Base-by-base conservation (phyloP, 805 yeast species). In the Sugiyamaella boreocaroliniensis region DNA sequence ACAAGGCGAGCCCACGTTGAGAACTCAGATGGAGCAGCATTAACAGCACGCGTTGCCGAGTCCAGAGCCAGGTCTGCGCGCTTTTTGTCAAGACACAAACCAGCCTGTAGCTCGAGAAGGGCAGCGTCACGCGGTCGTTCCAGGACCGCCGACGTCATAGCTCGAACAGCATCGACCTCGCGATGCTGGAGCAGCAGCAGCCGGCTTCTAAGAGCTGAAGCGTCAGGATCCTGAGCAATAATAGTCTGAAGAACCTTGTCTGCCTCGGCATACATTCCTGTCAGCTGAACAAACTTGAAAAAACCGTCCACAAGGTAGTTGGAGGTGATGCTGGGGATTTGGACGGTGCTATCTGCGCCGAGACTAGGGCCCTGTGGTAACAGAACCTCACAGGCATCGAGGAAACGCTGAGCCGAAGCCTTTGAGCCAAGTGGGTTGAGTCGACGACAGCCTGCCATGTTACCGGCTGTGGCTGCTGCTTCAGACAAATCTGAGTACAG, bases 221-320 rank as follows among this genome's bases (percentile, higher is more conserved):
- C 86, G n/a, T 76, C 67, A 3, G 83, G 79, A 52, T 83, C 88
- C 5, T 61, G 62, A 42, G 64, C 64, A 53, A 74, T 70, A 51
- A 89, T 70, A 46, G 82, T 71, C 43, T 71, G 67, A 52, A 89
- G 74, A 29, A 83, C 74, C 55, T 76, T 81, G 34, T 85, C 64
- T 0, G 84, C 95, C 37, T 76, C 72, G 40, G 76, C 81, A 64
- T 72, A 88, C 58, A 74, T 67, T 45, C 85, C 86, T 0, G 95
- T 85, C 51, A 86, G 66, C 59, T 82, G 75, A 34, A 86, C 73
- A 50, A 79, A 78, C 60, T 75, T 77, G 58, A 86, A 65, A 57
- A 89, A 83, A 0, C 89, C 86, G 64, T 86, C 90, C 19, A 86
- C 85, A 52, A 89, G 73, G 65, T 83, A 82, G 67, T 89, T 89